Base-by-base conservation (phyloP, 2,329 filamentous ascomycete species). In the Beauveria varroae region DNA sequence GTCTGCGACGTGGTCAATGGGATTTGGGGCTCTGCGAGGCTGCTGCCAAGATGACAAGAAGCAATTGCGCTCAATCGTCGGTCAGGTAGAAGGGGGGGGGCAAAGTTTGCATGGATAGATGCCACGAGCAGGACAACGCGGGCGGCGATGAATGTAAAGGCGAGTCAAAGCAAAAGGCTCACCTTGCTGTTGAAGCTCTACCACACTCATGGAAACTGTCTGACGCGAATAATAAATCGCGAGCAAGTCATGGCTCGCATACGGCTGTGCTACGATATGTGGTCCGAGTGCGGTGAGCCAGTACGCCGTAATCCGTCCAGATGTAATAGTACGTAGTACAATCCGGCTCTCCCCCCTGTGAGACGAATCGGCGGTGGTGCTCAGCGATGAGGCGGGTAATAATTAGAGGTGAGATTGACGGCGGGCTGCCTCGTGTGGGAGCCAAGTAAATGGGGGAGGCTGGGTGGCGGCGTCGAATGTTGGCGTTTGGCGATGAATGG, bases 131-230 rank as follows among this genome's bases (percentile, higher is more conserved):
- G 24, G 9, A 20, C 10, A 34, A 34, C 10, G 28, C 22, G 28
- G 28, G 20, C 24, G 34, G 6, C 18, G 24, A 46, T 41, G 3
- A 18, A 40, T n/a, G 44, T 1, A 18, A 7, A 14, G 20, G 34
- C 30, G 16, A 28, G 5, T 2, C 6, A 10, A 40, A 34, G 20
- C 3, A 26, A 49, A 28, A 28, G 44, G 30, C 51, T 54, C 26
- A 60, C 57, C 57, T 60, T 53, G 47, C 41, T 34, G 57, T 26
- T 60, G 57, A 53, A 53, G 57, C 50, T 53, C 49, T 53, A 53
- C 57, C 28, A 50, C 49, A 53, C 49, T 60, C 57, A 60, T 60
- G 49, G 57, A 60, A 60, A 20, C 47, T 24, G 57, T 60, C 30
- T 34, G 30, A 34, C 30, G 30, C 30, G 30, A 40, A 47, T 22